Base-by-base conservation (phyloP, 2,329 filamentous ascomycete species). In the Pseudopyrenochaeta lycopersici region DNA sequence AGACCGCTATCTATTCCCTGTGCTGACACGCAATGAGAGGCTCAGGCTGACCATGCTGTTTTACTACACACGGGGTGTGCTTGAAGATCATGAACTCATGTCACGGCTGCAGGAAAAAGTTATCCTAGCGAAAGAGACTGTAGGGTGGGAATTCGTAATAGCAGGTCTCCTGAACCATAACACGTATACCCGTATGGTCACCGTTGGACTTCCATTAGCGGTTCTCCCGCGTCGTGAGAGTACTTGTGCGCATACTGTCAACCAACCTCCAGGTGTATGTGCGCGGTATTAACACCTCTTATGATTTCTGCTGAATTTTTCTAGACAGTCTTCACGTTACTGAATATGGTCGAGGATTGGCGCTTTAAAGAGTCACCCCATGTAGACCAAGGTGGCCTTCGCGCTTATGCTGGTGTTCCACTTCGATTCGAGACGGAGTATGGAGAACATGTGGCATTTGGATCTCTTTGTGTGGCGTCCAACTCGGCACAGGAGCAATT, bases 101-200 rank as follows among this genome's bases (percentile, higher is more conserved):
- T 71, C 70, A 2, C 71, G 74, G 0, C 57, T 82, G 3, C 78
- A 80, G 21, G 76, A 80, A 21, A 80, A 80, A 53, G 71, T 78
- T 0, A 64, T 70, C 14, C 63, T 82, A 2, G 77, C 76, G 0
- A 67, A 75, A 20, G 74, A 80, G 18, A 75, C 75, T 1, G 73
- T 76, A 4, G 78, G 72, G 7, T 82, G 80, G 79, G 79, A 82
- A 7, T 79, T 75, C 48, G 78, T 73, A n/a, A 76, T 81, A 15
- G 69, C 80, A 5, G 80, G 80, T 2, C 61, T 81, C 2, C 66
- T 81, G 4, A 76, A 78, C 21, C 69, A 78, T 53, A 74, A 80
- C 40, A 71, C 75, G 29, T 81, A 77, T 56, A 77, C 74, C 3
- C 76, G 80, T 12, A 52, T 81, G 20, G 79, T 74, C 2, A 77